Evolutionary conservation across 2,329 filamentous ascomycete species (phyloP).

Genomic region (Hypoxylon sp.): DNA sequence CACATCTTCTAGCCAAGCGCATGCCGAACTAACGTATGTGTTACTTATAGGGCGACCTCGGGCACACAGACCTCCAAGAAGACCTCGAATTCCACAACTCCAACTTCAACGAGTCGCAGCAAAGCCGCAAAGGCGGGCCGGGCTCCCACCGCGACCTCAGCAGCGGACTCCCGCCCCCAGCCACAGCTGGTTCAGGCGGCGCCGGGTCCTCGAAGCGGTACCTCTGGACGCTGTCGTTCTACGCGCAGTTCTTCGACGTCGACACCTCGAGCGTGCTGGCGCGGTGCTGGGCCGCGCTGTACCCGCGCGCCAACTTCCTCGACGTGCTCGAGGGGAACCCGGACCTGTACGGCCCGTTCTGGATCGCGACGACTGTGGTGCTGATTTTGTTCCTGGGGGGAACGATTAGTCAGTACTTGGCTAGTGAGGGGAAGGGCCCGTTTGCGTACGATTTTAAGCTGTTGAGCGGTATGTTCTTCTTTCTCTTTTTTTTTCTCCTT

Average conservation of each 20-base stretch:
- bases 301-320: conserved; percentile 93
- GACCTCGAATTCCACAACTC: conserved; percentile 99
- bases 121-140: conserved; percentile 65
- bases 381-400: conserved; percentile 95
- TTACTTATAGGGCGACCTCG: conserved; percentile 84
- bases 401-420: conserved; percentile 92
- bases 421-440: conserved; percentile 75
- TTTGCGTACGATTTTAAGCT: conserved; percentile 95
- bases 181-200: conserved; percentile 62
- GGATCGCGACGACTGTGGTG: conserved; percentile 98
- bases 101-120: conserved; percentile 77
- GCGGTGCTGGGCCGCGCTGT: conserved; percentile 90
- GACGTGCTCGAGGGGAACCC: conserved; percentile 97
- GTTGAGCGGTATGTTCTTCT: conserved; percentile 76
- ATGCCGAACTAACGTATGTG: conserved; percentile 20
- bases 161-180: conserved; percentile 69
- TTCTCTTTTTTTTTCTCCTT: conserved; percentile 34
- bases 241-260: conserved; percentile 98
- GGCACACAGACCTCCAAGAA: conserved; percentile 97
- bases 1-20: not conserved
- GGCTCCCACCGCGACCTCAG: conserved; percentile 62
- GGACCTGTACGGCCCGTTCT: conserved; percentile 96
- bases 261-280: conserved; percentile 91
- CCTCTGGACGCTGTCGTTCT: conserved; percentile 94
- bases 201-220: conserved; percentile 78